These are phyloP conservation scores for Aeschynomene evenia DNA, from an alignment of 306 rosid species.

Conservation along the genomic window DNA sequence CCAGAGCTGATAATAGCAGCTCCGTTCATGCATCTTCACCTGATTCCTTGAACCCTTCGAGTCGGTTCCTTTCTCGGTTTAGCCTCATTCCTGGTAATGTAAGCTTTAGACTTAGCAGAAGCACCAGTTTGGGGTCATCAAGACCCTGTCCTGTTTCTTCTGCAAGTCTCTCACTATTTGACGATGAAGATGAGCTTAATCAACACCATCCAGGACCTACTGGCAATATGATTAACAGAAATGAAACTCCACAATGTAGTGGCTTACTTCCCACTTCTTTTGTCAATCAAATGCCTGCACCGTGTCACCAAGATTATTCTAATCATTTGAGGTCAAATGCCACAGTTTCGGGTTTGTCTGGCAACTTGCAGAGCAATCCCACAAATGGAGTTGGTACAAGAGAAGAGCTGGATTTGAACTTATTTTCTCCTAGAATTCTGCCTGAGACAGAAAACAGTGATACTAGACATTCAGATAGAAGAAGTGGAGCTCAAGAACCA, in stretches of 20 bases:
- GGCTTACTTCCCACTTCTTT: constrained; percentile 44
- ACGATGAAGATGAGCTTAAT: constrained; percentile 62
- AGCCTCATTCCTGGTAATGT: constrained; percentile 78
- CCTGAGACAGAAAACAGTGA: constrained; percentile 51
- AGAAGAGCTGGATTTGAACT: constrained; percentile 44
- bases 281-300: constrained; percentile 39
- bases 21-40: constrained; percentile 53
- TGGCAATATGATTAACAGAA: constrained; percentile 31
- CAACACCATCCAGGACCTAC: constrained; percentile 36
- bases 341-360: constrained; percentile 31
- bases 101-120: constrained; percentile 90
- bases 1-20: constrained; percentile 57
- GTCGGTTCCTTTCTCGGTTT: constrained; percentile 78
- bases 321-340: constrained; percentile 44
- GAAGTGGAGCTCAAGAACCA: constrained; percentile 76
- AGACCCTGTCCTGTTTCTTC: constrained; percentile 72
- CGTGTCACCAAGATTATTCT: constrained; percentile 44
- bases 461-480: constrained; percentile 59
- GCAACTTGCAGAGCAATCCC: constrained; percentile 38
- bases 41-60: constrained; percentile 63
- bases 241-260: constrained; percentile 46
- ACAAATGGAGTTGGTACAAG: constrained; percentile 39
- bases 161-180: constrained; percentile 46
- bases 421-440: constrained; percentile 50
- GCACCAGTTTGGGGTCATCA: constrained; percentile 85